Evolutionary conservation across 1,139 yeast species (phyloP).

Genomic region (Sporopachydermia cereana): DNA sequence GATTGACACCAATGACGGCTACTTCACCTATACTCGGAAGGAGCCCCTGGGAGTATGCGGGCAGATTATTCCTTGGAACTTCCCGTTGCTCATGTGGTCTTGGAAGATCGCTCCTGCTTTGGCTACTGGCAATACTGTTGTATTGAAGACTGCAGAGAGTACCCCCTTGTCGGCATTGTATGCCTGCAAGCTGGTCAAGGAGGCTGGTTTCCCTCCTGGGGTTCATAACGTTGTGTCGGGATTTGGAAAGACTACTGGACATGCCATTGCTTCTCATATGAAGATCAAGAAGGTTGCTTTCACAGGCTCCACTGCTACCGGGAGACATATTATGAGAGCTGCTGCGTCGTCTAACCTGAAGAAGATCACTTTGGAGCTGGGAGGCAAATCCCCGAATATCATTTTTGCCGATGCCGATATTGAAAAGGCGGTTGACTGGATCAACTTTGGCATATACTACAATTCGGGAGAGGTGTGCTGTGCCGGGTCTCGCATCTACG

Average conservation of each 20-base stretch:
- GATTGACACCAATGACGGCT: conserved; percentile 41
- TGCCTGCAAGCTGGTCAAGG: conserved; percentile 36
- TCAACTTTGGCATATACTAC: conserved; percentile 39
- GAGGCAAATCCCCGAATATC: conserved; percentile 54
- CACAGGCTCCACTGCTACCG: conserved; percentile 53
- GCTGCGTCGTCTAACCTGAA: conserved; percentile 42
- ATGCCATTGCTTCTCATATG: conserved; percentile 41
- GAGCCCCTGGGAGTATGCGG: conserved; percentile 58
- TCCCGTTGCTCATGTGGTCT: conserved; percentile 49
- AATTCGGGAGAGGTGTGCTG: conserved; percentile 66
- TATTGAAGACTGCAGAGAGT: conserved; percentile 47
- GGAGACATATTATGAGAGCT: conserved; percentile 41
- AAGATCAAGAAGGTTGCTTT: conserved; percentile 45
- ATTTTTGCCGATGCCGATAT: conserved; percentile 47
- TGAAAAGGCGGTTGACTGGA: conserved; percentile 36
- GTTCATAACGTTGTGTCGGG: conserved; percentile 47
- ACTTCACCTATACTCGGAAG: conserved; percentile 35
- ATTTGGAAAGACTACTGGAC: conserved; percentile 47
- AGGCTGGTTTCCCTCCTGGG: conserved; percentile 49
- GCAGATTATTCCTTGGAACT: conserved; percentile 56
- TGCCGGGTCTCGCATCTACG: conserved; percentile 57
- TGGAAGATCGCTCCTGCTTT: conserved; percentile 56
- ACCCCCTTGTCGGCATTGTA: conserved; percentile 51
- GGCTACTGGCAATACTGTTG: conserved; percentile 49
- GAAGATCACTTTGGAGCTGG: conserved; percentile 51